phyloP scores from a whole-genome alignment of 208 protist genomes.

The Leishmania martiniquensis region DNA sequence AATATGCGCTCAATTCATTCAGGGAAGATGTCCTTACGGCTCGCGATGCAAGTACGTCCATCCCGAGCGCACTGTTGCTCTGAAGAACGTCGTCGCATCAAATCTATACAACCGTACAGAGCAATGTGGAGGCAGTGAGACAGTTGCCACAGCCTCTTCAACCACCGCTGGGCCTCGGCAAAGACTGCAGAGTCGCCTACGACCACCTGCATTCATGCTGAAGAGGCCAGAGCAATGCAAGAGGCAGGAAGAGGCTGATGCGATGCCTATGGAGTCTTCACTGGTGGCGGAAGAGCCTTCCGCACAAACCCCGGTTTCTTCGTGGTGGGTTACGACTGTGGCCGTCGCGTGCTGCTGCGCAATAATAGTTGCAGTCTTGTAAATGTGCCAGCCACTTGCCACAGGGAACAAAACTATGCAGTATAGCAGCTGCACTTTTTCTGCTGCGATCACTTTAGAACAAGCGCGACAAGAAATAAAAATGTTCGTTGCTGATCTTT shows the following conservation, averaged over 20 bases:
- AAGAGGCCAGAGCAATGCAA: constrained; percentile 13
- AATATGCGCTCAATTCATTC: constrained; percentile 54
- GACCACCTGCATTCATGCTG: constrained; percentile 45
- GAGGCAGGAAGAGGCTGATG: background rate
- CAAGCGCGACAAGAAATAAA: background rate
- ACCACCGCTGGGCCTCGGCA: constrained; percentile 31
- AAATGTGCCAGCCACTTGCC: constrained; percentile 1
- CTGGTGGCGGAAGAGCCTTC: background rate
- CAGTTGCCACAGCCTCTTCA: constrained; percentile 25
- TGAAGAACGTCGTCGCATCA: constrained; percentile 36
- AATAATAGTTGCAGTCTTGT: constrained; percentile 25
- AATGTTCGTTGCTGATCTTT: background rate
- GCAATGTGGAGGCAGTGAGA: constrained; percentile 8
- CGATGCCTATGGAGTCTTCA: background rate
- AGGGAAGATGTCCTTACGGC: constrained; percentile 51
- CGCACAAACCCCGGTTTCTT: background rate
- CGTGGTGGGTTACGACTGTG: constrained; percentile 33
- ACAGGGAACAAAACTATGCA: constrained; percentile 3
- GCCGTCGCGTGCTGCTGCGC: constrained; percentile 35
- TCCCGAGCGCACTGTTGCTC: constrained; percentile 41
- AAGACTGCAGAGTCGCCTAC: constrained; percentile 43
- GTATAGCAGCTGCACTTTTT: background rate
- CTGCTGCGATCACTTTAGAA: background rate
- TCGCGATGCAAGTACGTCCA: constrained; percentile 64
- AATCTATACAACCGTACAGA: constrained; percentile 31